Evolutionary conservation across 2,329 filamentous ascomycete species (phyloP).

Genomic region (Chaetomium strumarium): DNA sequence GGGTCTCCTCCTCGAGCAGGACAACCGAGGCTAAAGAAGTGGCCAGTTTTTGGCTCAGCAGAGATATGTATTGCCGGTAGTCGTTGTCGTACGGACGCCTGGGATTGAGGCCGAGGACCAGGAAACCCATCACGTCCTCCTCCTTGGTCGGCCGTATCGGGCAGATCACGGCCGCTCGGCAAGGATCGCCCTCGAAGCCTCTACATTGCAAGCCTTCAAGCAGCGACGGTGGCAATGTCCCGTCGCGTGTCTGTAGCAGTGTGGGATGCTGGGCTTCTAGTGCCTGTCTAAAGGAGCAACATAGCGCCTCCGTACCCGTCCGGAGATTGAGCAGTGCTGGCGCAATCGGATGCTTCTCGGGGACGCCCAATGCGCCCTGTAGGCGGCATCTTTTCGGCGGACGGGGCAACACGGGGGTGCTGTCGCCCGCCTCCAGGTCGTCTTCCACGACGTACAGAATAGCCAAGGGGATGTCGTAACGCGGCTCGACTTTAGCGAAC

Average conservation of each 20-base stretch:
- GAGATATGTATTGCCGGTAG: conserved; percentile 60
- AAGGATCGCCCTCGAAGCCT: conserved; percentile 56
- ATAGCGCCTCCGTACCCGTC: conserved; percentile 34
- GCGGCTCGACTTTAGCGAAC: conserved; percentile 38
- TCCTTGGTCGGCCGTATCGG: conserved; percentile 63
- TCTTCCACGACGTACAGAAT: conserved; percentile 46
- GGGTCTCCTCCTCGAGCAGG: conserved; percentile 64
- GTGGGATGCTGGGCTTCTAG: conserved; percentile 35
- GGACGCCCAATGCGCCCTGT: conserved; percentile 43
- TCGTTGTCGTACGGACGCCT: conserved; percentile 67
- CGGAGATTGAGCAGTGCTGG: conserved; percentile 34
- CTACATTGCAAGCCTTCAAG: conserved; percentile 55
- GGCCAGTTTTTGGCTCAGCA: conserved; percentile 51
- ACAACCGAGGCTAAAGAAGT: conserved; percentile 66
- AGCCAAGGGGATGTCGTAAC: conserved; percentile 46
- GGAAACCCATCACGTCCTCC: conserved; percentile 59
- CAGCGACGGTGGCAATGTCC: conserved; percentile 51
- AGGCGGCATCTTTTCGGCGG: conserved; percentile 35
- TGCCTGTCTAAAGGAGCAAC: conserved; percentile 36
- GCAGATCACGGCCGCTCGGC: conserved; percentile 59
- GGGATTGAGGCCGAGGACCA: conserved; percentile 66
- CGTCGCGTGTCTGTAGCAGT: conserved; percentile 38
- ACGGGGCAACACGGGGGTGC: conserved; percentile 24
- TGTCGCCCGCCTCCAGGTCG: conserved; percentile 28
- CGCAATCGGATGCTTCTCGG: conserved; percentile 37